Evolutionary conservation across 2,329 filamentous ascomycete species (phyloP).

Genomic region (Xylariales sp.): DNA sequence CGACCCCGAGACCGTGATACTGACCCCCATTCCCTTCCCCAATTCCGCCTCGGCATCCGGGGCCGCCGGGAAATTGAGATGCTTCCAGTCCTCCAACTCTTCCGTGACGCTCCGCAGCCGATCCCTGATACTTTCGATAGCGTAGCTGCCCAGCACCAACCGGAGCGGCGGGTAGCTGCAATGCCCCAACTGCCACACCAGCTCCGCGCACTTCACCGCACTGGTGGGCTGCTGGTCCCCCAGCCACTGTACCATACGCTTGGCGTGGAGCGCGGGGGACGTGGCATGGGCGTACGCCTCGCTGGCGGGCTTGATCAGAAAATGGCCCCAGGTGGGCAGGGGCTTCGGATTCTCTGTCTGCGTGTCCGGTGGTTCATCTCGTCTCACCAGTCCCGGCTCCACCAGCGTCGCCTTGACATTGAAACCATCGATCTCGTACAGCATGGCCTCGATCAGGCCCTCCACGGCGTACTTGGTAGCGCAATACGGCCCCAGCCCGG

Average conservation of each 20-base stretch:
- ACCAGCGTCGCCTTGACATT: slow-evolving; percentile 93
- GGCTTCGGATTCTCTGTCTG: slow-evolving; percentile 38
- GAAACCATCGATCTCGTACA: slow-evolving; percentile 89
- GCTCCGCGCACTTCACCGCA: slow-evolving; percentile 85
- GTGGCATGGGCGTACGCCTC: slow-evolving; percentile 74
- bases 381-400: slow-evolving; percentile 80
- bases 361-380: slow-evolving; percentile 72
- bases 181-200: slow-evolving; percentile 92
- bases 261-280: slow-evolving; percentile 81
- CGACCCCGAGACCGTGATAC: slow-evolving; percentile 23
- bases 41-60: slow-evolving; percentile 28
- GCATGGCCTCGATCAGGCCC: slow-evolving; percentile 90
- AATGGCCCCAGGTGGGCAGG: slow-evolving; percentile 83
- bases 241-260: slow-evolving; percentile 90
- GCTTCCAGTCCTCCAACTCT: slow-evolving; percentile 91
- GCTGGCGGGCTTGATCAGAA: slow-evolving; percentile 80
- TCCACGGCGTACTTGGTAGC: slow-evolving; percentile 97
- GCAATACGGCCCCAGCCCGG: slow-evolving; percentile 88
- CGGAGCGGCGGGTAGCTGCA: slow-evolving; percentile 89
- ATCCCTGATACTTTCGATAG: slow-evolving; percentile 92
- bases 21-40: slow-evolving; percentile 4
- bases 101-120: slow-evolving; percentile 85
- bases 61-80: slow-evolving; percentile 63
- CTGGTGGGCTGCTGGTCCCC: slow-evolving; percentile 89
- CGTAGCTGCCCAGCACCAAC: slow-evolving; percentile 85